phyloP scores from a whole-genome alignment of 306 rosid species.

The Aeschynomene evenia region DNA sequence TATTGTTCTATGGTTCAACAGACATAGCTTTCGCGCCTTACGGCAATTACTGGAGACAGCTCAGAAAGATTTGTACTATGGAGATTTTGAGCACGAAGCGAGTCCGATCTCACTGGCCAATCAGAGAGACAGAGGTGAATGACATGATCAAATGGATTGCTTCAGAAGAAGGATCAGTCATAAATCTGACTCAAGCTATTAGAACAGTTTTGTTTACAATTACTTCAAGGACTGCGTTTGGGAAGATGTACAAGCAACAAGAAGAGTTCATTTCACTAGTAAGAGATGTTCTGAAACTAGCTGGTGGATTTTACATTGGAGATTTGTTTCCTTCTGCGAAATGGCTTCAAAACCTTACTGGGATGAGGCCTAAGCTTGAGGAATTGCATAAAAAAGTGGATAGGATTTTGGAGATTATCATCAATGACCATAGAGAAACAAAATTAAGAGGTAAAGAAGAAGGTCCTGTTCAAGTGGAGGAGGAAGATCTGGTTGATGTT shows the following conservation, averaged over 20 bases:
- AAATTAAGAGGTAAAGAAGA: neutral
- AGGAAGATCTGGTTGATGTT: conserved; percentile 12
- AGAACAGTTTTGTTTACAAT: no score
- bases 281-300: no score
- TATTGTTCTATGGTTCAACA: conserved; percentile 23
- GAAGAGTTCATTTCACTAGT: no score
- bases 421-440: neutral
- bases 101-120: conserved; percentile 21
- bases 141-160: conserved; percentile 8
- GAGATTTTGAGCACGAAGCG: conserved; percentile 39
- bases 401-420: neutral
- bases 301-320: conserved; percentile 23
- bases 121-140: conserved; percentile 34
- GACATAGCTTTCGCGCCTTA: conserved; percentile 27
- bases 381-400: neutral
- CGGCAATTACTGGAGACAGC: conserved; percentile 39
- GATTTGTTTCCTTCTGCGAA: conserved; percentile 36
- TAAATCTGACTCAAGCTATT: no score
- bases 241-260: no score
- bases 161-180: no score
- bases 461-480: neutral
- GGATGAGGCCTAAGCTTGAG: conserved; percentile 17
- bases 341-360: conserved; percentile 3
- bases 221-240: no score
- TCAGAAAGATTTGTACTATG: conserved; percentile 21